Percentiles rank a stretch among this genome's conserved stretches.
phyloP scores from a whole-genome alignment of 768 basidiomycete genomes.

The Imleria badia region DNA sequence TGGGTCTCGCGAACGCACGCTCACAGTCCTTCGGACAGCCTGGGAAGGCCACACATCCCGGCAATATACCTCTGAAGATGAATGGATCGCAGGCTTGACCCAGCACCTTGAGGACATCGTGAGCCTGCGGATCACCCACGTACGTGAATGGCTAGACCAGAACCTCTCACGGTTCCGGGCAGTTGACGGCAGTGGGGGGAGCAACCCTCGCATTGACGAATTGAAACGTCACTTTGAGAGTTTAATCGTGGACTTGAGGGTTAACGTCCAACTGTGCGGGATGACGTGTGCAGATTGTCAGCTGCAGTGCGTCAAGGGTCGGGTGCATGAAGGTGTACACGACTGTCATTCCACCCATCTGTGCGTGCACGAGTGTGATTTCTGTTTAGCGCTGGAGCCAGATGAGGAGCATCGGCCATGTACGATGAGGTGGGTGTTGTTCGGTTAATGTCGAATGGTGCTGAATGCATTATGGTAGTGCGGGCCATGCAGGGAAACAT shows the following conservation, averaged over 20 bases:
- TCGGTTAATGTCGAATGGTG: not conserved
- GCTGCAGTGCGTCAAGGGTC: constrained; percentile 46
- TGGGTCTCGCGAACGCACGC: constrained; percentile 12
- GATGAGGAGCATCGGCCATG: constrained; percentile 37
- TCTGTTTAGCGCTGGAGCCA: constrained; percentile 32
- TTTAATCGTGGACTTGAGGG: constrained; percentile 44
- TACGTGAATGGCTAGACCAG: constrained; percentile 49
- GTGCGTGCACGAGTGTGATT: constrained; percentile 46
- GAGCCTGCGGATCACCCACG: constrained; percentile 45
- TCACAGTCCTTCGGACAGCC: constrained; percentile 13
- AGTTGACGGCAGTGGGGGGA: not conserved
- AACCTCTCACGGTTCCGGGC: constrained; percentile 49
- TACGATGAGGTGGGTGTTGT: constrained; percentile 47
- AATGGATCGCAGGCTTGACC: constrained; percentile 42
- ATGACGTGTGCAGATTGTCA: constrained; percentile 48
- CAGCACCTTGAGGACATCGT: constrained; percentile 40
- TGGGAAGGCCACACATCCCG: constrained; percentile 22
- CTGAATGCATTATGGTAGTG: constrained; percentile 34
- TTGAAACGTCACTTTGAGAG: constrained; percentile 46
- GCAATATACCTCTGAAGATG: constrained; percentile 21
- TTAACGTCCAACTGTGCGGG: constrained; percentile 49
- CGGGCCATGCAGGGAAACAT: constrained; percentile 56
- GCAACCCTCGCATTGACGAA: constrained; percentile 44
- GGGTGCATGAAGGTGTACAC: constrained; percentile 47
- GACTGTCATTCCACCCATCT: constrained; percentile 50